Evolutionary conservation across 306 rosid genomes (phyloP), one percentile per base, ranked within the genome.

Genomic region (Begonia peltatifolia): DNA sequence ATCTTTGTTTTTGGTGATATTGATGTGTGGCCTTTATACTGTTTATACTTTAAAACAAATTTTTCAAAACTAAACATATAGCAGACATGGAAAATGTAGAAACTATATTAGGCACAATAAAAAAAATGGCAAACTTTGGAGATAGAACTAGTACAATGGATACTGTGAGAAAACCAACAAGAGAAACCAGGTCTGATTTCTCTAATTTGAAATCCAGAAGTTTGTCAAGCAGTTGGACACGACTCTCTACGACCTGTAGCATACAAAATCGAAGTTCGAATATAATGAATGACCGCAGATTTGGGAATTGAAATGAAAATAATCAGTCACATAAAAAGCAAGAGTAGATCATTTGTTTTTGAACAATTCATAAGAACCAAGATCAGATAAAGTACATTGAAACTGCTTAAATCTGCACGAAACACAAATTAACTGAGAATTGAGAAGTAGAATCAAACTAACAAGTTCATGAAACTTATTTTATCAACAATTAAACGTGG

Each of bases 201-300:
- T 76, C 69, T 52, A 79, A 68, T 15, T 79, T 67, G 15, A 83
- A 20, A 14, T 75, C 62, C 47, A 73, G 74, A 14, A 85, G 80
- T 53, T 71, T 74, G 10, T 53, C 56, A 14, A 90, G 62, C 52
- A 80, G 70, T 42, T 71, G 70, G 73, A 73, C 53, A 41, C 94
- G 94, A 70, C 49, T 74, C 71, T 80, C 97, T 6, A 83, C 87
- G 30, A 76, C 70, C 92, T 83, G 78, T 10, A 14, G 17, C 59
- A 58, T 48, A 47, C 46, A 56, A 8, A 43, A 25, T 36, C 9
- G 4, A 1, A 46, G 10, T 52, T 44, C 58, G 17, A 12, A 18
- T 43, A n/a, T 14, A 15, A 41, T 49, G 41, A 51, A 12, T 5
- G 38, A 30, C 38, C 0, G 23, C 23, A 6, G 23, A 47, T 30